Evolutionary conservation across 176 grass and related monocot genomes (phyloP).

Genomic region (Lolium rigidum): DNA sequence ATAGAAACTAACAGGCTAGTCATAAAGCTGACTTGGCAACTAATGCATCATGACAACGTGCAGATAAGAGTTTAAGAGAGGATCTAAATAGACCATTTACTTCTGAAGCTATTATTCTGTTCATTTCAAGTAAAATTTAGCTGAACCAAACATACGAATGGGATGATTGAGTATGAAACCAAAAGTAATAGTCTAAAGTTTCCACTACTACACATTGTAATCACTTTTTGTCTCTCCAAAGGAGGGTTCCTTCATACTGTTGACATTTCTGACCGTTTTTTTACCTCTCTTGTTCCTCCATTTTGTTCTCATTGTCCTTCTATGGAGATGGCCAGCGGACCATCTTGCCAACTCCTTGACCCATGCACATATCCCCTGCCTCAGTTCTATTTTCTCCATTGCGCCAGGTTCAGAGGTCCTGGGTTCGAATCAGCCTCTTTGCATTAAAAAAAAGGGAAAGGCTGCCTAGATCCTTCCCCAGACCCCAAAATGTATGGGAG

Average conservation of each 20-base stretch:
- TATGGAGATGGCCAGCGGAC: too few relatives aligned
- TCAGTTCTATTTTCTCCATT: too few relatives aligned
- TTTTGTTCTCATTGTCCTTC: background rate
- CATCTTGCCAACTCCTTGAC: too few relatives aligned
- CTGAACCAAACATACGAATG: background rate
- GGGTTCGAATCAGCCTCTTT: too few relatives aligned
- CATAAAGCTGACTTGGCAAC: conserved; percentile 12
- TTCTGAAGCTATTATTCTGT: conserved; percentile 8
- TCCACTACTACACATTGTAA: background rate
- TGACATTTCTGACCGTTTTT: background rate
- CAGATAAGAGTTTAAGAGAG: background rate
- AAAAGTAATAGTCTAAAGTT: background rate
- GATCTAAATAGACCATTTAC: conserved; percentile 10
- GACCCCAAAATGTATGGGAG: too few relatives aligned
- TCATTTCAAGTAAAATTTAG: conserved; percentile 1
- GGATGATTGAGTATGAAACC: background rate
- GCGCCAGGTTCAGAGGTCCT: too few relatives aligned
- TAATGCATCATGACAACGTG: conserved; percentile 11
- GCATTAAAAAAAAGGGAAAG: too few relatives aligned
- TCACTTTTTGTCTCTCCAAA: background rate
- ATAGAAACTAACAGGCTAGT: conserved; percentile 6
- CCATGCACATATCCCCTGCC: too few relatives aligned
- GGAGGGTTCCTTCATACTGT: background rate
- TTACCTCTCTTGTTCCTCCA: background rate
- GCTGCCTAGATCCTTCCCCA: too few relatives aligned